Evolutionary conservation across 2,329 filamentous ascomycete genomes (phyloP).

Genomic region (Clarireedia hainanense): DNA sequence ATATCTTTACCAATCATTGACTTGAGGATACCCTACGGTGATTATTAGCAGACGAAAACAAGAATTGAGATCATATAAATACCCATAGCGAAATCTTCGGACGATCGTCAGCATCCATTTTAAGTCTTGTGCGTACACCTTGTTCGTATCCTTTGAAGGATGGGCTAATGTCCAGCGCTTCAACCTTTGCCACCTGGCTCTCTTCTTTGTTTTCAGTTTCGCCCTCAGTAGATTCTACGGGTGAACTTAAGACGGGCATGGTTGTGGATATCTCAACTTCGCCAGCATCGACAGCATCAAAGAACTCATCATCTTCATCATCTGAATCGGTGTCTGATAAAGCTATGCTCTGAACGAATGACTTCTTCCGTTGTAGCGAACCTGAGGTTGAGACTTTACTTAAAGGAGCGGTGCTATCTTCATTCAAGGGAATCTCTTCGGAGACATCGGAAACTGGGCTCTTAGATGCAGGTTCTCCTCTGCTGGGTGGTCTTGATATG

Average conservation of each 20-base stretch:
- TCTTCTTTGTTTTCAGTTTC: conserved; percentile 32
- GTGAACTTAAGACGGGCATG: conserved; percentile 37
- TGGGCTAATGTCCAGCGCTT: conserved; percentile 56
- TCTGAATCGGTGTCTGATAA: conserved; percentile 70
- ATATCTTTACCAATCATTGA: conserved; percentile 99
- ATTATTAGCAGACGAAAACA: conserved; percentile 19
- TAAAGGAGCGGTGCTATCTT: conserved; percentile 26
- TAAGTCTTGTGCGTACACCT: conserved; percentile 68
- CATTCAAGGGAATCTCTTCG: conserved; percentile 31
- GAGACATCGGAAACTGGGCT: conserved; percentile 30
- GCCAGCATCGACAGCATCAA: conserved; percentile 91
- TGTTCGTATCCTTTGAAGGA: conserved; percentile 91
- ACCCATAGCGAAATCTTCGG: conserved; percentile 97
- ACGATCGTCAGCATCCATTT: conserved; percentile 84
- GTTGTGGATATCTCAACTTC: conserved; percentile 74
- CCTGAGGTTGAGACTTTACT: conserved; percentile 36
- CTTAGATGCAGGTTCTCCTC: conserved; percentile 14
- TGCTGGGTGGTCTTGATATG: conserved; percentile 38
- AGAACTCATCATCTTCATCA: conserved; percentile 87
- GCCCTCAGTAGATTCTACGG: conserved; percentile 32
- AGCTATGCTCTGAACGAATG: conserved; percentile 57
- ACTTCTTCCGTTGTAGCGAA: conserved; percentile 51
- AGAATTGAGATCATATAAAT: conserved; percentile 32
- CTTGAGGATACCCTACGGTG: conserved; percentile 76
- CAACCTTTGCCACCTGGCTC: conserved; percentile 34